Percentiles rank a stretch among this genome's conserved stretches.
These are phyloP conservation scores for Alisma plantagoaquatica DNA, from an alignment of 106 monocot genomes.

Conservation along the genomic window DNA sequence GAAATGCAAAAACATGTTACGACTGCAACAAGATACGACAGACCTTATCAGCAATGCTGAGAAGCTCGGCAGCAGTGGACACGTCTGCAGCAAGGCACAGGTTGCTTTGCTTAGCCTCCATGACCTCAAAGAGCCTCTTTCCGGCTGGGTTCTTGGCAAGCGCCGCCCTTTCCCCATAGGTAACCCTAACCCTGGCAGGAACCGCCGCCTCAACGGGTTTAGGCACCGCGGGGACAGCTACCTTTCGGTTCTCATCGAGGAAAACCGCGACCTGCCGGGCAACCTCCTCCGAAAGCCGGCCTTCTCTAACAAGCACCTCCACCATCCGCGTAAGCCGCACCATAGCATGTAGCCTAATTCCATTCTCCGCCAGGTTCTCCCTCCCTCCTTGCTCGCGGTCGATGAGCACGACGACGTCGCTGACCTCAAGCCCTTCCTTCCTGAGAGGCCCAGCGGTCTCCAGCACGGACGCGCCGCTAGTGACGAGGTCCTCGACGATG, in stretches of 20 bases:
- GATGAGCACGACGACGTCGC: slow-evolving; percentile 63
- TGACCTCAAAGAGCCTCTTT: slow-evolving; percentile 66
- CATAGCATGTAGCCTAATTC: slow-evolving; percentile 44
- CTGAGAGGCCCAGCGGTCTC: slow-evolving; percentile 66
- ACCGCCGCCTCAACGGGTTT: not conserved
- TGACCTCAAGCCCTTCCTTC: slow-evolving; percentile 36
- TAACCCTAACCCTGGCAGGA: slow-evolving; percentile 23
- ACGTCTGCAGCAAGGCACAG: slow-evolving; percentile 75
- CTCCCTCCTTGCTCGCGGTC: slow-evolving; percentile 78
- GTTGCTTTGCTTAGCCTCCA: slow-evolving; percentile 70
- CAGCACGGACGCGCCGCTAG: slow-evolving; percentile 76
- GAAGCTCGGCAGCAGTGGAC: slow-evolving; percentile 51
- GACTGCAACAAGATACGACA: not conserved
- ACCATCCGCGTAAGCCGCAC: slow-evolving; percentile 44
- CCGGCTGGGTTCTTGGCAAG: slow-evolving; percentile 47
- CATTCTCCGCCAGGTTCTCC: slow-evolving; percentile 51
- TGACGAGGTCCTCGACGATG: slow-evolving; percentile 75
- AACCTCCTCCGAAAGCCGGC: slow-evolving; percentile 34
- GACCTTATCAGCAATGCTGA: slow-evolving; percentile 65
- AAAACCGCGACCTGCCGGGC: slow-evolving; percentile 51
- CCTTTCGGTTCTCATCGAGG: slow-evolving; percentile 42
- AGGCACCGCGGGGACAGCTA: slow-evolving; percentile 29
- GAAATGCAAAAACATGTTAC: not conserved
- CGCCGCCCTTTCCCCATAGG: slow-evolving; percentile 44
- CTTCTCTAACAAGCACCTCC: slow-evolving; percentile 36